Base-by-base conservation (phyloP, 305 asterid genomes). In the Solanum aculeatissimum region DNA sequence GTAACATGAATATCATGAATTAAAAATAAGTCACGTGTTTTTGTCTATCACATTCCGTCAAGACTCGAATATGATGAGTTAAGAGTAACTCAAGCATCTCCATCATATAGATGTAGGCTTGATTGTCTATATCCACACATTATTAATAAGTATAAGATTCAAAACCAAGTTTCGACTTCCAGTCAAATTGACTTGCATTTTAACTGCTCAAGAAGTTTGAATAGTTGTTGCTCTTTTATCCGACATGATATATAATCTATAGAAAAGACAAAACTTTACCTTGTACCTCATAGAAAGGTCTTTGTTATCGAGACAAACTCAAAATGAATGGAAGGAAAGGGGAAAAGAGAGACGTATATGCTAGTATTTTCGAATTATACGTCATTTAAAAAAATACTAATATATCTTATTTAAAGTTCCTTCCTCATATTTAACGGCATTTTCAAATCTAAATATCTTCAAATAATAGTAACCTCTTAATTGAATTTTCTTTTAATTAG, bases 1-100 rank as follows among this genome's bases (percentile, higher is more conserved):
- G 7, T 15, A 65, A 65, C 0, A 18, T 54, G 0, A 6, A n/a
- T 57, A n/a, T 19, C 2, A n/a, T 16, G 47, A 68, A 4, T 35
- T 3, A 14, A 27, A 63, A 63, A 1, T 63, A 63, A 14, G 4
- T 63, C 1, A 27, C 1, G 3, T 0, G 0, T 7, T 0, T 29
- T 0, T 0, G 0, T 7, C 0, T 66, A 7, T 32, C 6, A 0
- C 1, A 35, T 16, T 1, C 14, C 4, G 4, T 32, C 19, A 27
- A 16, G 2, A 35, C 1, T 0, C 0, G 3, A 12, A 43, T 71
- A n/a, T 21, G 6, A 1, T 21, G 54, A 21, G 7, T n/a, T 1
- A 1, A 18, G 38, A 13, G 55, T 43, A 43, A 35, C 57, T 43
- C 79, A 40, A 1, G 2, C 42, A 8, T 40, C 12, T 42, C 12